These are phyloP conservation scores for Fraxinus cuspidata DNA, from an alignment of 257 asterid species.

Conservation along the genomic window DNA sequence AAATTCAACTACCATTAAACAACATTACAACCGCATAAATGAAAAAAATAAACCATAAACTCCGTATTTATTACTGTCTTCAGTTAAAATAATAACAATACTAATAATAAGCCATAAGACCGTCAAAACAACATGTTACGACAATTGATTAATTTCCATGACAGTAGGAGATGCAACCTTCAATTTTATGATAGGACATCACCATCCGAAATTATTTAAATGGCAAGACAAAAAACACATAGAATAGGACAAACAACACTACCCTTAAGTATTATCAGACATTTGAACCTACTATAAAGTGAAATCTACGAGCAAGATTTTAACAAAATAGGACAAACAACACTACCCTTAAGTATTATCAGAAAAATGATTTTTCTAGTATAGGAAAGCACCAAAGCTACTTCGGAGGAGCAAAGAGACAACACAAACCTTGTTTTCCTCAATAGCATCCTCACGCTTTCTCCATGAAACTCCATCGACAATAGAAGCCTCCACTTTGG, in stretches of 20 bases:
- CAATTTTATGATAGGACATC: too few relatives aligned
- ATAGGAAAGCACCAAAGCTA: neutral
- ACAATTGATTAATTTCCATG: neutral
- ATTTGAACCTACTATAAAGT: constrained; percentile 16
- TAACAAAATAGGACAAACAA: neutral
- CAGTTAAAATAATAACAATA: too few relatives aligned
- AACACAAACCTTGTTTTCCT: constrained; percentile 77
- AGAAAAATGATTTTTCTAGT: neutral
- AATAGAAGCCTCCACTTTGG: constrained; percentile 78
- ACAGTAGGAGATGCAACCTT: too few relatives aligned
- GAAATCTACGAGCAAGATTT: neutral
- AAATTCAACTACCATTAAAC: neutral
- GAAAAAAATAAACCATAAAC: too few relatives aligned
- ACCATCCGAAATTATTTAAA: too few relatives aligned
- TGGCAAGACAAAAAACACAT: too few relatives aligned
- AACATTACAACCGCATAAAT: too few relatives aligned
- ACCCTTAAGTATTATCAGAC: too few relatives aligned
- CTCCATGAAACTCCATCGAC: constrained; percentile 99
- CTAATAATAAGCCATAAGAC: neutral
- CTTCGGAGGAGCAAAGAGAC: neutral
- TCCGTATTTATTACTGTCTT: too few relatives aligned
- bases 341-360: neutral
- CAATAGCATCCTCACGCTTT: constrained; percentile 90
- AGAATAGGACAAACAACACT: too few relatives aligned
- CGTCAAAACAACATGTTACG: neutral